Percentiles rank a stretch among this genome's conserved stretches.
Evolutionary conservation across 176 grass and related monocot species (phyloP).

Genomic region (Carex cristatella): DNA sequence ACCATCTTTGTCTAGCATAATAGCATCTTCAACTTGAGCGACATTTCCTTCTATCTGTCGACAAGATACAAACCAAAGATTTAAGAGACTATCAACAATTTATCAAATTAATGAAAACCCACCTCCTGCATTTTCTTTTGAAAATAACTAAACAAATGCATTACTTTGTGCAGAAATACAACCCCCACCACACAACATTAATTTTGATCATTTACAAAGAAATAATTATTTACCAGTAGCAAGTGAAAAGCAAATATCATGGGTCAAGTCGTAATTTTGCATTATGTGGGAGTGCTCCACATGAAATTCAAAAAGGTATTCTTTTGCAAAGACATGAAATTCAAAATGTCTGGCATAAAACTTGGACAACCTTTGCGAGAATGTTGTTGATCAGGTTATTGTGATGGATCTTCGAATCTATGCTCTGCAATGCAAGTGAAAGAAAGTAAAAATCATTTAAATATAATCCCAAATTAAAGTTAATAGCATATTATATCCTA

Average conservation of each 20-base stretch:
- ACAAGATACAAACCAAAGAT: slow-evolving; percentile 16
- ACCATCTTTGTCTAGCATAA: slow-evolving; percentile 99
- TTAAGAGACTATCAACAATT: slow-evolving; percentile 9
- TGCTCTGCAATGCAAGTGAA: slow-evolving; percentile 49
- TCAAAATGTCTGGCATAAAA: background rate
- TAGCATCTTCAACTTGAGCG: slow-evolving; percentile 71
- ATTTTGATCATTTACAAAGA: background rate
- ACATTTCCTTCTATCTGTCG: slow-evolving; percentile 92
- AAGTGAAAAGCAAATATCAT: slow-evolving; percentile 5
- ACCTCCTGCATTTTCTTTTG: background rate
- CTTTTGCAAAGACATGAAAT: background rate
- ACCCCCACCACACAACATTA: background rate
- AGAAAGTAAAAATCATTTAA: background rate
- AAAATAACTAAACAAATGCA: background rate
- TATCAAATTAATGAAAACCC: background rate
- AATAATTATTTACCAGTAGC: slow-evolving; percentile 18
- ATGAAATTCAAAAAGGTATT: background rate
- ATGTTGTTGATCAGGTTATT: slow-evolving; percentile 99
- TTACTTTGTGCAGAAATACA: background rate
- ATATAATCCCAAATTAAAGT: background rate
- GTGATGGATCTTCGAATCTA: slow-evolving; percentile 99
- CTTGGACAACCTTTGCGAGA: slow-evolving; percentile 71
- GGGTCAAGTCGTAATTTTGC: background rate
- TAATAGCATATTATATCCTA: background rate
- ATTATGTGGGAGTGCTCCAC: background rate